Base-by-base conservation (phyloP, 495 filamentous ascomycete genomes). In the Apodospora peruviana region DNA sequence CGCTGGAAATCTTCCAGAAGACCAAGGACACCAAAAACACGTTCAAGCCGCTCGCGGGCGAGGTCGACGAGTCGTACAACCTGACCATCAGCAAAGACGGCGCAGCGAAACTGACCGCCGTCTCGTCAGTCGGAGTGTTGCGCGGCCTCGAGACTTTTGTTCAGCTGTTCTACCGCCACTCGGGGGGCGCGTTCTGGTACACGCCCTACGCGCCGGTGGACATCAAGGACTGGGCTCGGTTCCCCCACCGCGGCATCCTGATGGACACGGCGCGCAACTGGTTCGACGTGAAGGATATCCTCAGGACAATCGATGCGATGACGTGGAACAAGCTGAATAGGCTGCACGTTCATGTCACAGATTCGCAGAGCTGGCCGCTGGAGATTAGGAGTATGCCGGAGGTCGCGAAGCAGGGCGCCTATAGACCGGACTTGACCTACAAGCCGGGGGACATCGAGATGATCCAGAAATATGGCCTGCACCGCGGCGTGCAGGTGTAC, bases 341-440 rank as follows among this genome's bases (percentile, higher is more conserved):
- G 5, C 70, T 90, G 36, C 88, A 91, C 64, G 61, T 90, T 20
- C 88, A 93, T 66, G 76, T 82, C 37, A 90, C 88, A 0, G 88
- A 93, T 59, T 80, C 85, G 19, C 88, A 93, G 60, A 86, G 85
- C 7, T 93, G 88, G 88, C 88, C 88, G 2, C 69, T 93, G 22
- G 84, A 85, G 51, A 84, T 91, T 47, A 85, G 86, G 2, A 58
- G 83, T 5, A 60, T 91, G 47, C 87, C 88, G 9, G 74, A 81
- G 47, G 74, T 93, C 5, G 71, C 87, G 12, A 49, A 70, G 19
- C 80, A 84, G 59, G 88, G 88, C 38, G 83, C 85, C 2, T 90
- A 91, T 51, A 66, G 65, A 23, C 66, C 67, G 0, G 75, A 72
- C 38, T 67, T 81, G 46, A 75, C 74, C 1, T 93, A 90, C 64